These are phyloP conservation scores for Magnaporthales sp. DNA, from an alignment of 2,329 filamentous ascomycete genomes.

Conservation along the genomic window DNA sequence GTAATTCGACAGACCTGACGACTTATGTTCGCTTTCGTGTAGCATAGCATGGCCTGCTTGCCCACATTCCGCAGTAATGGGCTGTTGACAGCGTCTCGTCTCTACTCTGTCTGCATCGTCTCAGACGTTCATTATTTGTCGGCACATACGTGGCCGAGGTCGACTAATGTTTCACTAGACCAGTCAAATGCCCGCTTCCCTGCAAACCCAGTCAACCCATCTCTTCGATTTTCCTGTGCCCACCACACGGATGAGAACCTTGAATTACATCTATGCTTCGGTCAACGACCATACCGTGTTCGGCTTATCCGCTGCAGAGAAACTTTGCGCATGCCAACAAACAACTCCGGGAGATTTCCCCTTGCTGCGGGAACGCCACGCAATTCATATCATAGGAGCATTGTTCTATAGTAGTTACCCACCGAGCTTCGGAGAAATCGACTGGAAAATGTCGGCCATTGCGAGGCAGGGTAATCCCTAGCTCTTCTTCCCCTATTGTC, in stretches of 20 bases:
- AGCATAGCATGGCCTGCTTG: neutral
- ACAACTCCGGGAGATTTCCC: neutral
- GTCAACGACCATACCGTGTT: neutral
- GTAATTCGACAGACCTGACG: neutral
- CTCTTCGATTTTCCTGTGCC: neutral
- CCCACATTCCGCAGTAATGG: neutral
- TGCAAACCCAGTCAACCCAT: neutral
- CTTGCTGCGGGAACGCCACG: neutral
- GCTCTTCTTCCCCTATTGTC: neutral
- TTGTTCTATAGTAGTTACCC: neutral
- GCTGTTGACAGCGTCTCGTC: neutral
- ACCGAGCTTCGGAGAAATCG: neutral
- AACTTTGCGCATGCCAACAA: neutral
- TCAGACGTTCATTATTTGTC: neutral
- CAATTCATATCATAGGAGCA: neutral
- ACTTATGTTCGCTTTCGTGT: neutral
- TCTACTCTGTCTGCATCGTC: neutral
- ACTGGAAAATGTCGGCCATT: neutral
- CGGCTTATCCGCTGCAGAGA: neutral
- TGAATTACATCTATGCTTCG: neutral
- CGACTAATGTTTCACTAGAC: neutral
- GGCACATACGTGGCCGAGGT: neutral
- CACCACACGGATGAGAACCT: neutral
- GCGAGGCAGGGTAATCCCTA: neutral
- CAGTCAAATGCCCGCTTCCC: neutral